Evolutionary conservation across 768 basidiomycete species (phyloP).

Genomic region (Bullera alba): DNA sequence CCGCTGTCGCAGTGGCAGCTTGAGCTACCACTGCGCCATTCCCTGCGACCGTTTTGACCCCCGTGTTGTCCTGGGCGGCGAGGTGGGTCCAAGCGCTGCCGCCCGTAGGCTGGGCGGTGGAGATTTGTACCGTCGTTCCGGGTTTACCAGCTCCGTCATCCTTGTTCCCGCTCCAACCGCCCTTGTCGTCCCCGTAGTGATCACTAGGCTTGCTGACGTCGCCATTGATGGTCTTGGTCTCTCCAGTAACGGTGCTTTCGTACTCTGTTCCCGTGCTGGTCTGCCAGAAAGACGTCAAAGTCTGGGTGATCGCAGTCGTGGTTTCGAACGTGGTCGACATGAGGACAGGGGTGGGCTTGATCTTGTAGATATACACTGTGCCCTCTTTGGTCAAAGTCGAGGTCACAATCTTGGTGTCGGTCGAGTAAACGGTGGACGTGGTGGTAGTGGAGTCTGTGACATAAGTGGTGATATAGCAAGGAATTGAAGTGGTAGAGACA

Average conservation of each 20-base stretch:
- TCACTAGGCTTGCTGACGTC: too few species aligned
- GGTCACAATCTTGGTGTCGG: constrained; percentile 32
- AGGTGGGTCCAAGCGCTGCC: neutral
- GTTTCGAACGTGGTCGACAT: constrained; percentile 10
- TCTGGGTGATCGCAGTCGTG: constrained; percentile 21
- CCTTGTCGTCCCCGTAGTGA: neutral
- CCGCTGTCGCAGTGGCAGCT: neutral
- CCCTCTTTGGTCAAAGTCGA: constrained; percentile 28
- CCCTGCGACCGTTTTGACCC: neutral
- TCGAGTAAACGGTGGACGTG: constrained; percentile 28
- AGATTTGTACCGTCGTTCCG: neutral
- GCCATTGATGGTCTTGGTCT: neutral
- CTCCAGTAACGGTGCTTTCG: neutral
- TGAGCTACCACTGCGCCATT: neutral
- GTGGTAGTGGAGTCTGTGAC: constrained; percentile 23
- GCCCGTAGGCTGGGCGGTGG: neutral
- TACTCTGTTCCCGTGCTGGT: neutral
- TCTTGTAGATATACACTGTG: constrained; percentile 28
- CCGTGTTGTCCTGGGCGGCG: neutral
- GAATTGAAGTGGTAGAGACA: constrained; percentile 24
- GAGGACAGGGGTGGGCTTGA: constrained; percentile 27
- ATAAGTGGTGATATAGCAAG: constrained; percentile 30
- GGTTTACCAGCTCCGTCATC: neutral
- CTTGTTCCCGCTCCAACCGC: neutral
- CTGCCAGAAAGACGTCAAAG: constrained; percentile 21